Evolutionary conservation across 164 flowering plant genomes (phyloP).

Genomic region (Protea cynaroides): DNA sequence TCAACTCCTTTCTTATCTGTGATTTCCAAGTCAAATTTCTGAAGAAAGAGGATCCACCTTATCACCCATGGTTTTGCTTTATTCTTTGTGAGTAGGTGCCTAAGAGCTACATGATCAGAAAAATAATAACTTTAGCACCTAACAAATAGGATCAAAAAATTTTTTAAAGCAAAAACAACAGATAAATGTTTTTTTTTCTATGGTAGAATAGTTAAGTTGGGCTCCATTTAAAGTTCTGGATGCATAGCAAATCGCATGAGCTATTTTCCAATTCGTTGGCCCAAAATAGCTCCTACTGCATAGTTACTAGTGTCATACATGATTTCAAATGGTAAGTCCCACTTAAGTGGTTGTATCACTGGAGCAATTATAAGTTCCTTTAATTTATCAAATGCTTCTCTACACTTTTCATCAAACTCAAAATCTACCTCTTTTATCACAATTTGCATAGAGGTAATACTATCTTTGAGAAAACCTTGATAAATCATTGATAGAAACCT

Average conservation of each 20-base stretch:
- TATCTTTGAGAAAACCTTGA: too few species aligned
- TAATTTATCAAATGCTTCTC: neutral
- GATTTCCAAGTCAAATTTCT: conserved; percentile 9
- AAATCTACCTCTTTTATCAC: conserved; percentile 5
- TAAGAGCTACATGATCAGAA: conserved; percentile 9
- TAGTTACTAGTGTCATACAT: too few species aligned
- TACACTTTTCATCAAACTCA: neutral
- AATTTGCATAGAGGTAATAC: too few species aligned
- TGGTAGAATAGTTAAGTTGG: conserved; percentile 8
- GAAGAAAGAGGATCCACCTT: conserved; percentile 9
- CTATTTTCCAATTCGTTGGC: conserved; percentile 2
- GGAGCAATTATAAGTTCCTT: neutral
- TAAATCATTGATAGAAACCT: too few species aligned
- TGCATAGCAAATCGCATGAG: conserved; percentile 7
- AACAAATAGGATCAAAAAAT: conserved; percentile 10
- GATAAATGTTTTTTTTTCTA: conserved; percentile 6
- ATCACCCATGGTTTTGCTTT: conserved; percentile 9
- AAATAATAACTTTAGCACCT: conserved; percentile 10
- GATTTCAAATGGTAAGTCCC: conserved; percentile 8
- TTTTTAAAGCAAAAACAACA: conserved; percentile 9
- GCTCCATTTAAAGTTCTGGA: neutral
- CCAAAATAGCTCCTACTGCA: too few species aligned
- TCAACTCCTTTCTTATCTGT: conserved; percentile 7
- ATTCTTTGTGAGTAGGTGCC: conserved; percentile 7
- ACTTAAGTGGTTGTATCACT: conserved; percentile 5